Evolutionary conservation across 169 alveolate species (phyloP), one percentile per base, ranked within the genome.

Genomic region (Plasmodium coatneyi): DNA sequence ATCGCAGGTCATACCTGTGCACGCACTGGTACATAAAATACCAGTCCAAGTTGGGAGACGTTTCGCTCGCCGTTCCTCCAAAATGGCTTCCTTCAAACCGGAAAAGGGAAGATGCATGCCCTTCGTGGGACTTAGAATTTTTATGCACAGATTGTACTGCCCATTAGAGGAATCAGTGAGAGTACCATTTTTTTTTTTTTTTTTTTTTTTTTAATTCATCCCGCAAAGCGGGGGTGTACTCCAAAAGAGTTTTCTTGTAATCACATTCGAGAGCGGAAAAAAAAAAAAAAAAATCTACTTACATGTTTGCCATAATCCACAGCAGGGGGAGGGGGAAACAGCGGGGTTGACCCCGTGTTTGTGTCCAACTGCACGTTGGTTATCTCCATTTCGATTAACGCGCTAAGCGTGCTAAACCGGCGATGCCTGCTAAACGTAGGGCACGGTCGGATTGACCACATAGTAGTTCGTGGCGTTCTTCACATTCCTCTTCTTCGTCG

Each of bases 401-500:
- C 19, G 25, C 4, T 12, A 49, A 49, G 7, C 60, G n/a, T 0
- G 16, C n/a, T 0, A 43, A 43, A 43, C n/a, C 0, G 5, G 54
- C n/a, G n/a, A n/a, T n/a, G n/a, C 49, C 7, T 6, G 12, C 54
- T 43, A 80, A 6, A 10, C 36, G 36, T 60, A 82, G 14, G 84
- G 92, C 28, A 78, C 36, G 80, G 9, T 39, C 5, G 93, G 93
- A 41, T 87, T 87, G 32, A 60, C 54, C 36, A 80, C 78, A 19
- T 80, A 90, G 54, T 90, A 71, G 74, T 81, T 90, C 9, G 83
- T 71, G 36, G 82, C 54, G 43, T 78, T 87, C 19, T 54, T 32
- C 14, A 16, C n/a, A 16, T 60, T 66, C n/a, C 74, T 76, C 12
- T 76, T 87, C 52, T 78, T 78, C 43, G 60, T 54, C 25, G 25